Evolutionary conservation across 805 yeast genomes (phyloP).

Genomic region (Priceomyces melissophilus): DNA sequence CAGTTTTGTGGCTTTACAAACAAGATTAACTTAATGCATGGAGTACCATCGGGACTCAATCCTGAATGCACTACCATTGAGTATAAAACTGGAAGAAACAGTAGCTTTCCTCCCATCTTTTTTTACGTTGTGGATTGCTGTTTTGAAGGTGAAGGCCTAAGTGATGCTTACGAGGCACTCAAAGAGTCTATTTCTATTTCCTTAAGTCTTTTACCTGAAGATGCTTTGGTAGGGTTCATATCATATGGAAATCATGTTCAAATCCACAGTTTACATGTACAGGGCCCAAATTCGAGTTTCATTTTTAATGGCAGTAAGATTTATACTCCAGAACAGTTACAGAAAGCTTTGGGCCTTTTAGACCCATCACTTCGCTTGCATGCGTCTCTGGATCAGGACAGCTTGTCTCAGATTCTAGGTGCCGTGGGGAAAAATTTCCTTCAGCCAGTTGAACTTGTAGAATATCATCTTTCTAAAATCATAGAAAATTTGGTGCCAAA

Average conservation of each 20-base stretch:
- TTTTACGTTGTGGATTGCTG: slow-evolving; percentile 58
- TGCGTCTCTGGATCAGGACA: slow-evolving; percentile 5
- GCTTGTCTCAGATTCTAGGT: slow-evolving; percentile 8
- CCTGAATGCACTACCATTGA: slow-evolving; percentile 50
- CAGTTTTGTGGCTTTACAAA: slow-evolving; percentile 53
- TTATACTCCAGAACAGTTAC: slow-evolving; percentile 47
- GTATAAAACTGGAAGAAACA: slow-evolving; percentile 39
- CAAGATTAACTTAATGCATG: slow-evolving; percentile 21
- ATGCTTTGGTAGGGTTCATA: slow-evolving; percentile 55
- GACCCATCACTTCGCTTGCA: slow-evolving; percentile 19
- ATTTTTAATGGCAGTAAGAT: slow-evolving; percentile 54
- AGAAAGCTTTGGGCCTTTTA: slow-evolving; percentile 43
- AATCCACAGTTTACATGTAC: slow-evolving; percentile 49
- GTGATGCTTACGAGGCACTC: slow-evolving; percentile 37
- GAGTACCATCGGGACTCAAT: slow-evolving; percentile 31
- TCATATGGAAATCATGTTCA: slow-evolving; percentile 59
- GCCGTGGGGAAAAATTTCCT: slow-evolving; percentile 33
- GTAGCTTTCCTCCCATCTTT: slow-evolving; percentile 46
- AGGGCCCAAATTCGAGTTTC: slow-evolving; percentile 24
- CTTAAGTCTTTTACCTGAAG: slow-evolving; percentile 49
- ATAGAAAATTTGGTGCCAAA: slow-evolving; percentile 49
- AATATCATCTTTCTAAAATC: slow-evolving; percentile 47
- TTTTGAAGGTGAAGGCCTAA: slow-evolving; percentile 48
- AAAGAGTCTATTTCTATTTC: slow-evolving; percentile 48
- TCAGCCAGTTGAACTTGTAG: slow-evolving; percentile 47